These are phyloP conservation scores for Herpetospermum pedunculosum DNA, from an alignment of 306 rosid genomes.

Conservation along the genomic window DNA sequence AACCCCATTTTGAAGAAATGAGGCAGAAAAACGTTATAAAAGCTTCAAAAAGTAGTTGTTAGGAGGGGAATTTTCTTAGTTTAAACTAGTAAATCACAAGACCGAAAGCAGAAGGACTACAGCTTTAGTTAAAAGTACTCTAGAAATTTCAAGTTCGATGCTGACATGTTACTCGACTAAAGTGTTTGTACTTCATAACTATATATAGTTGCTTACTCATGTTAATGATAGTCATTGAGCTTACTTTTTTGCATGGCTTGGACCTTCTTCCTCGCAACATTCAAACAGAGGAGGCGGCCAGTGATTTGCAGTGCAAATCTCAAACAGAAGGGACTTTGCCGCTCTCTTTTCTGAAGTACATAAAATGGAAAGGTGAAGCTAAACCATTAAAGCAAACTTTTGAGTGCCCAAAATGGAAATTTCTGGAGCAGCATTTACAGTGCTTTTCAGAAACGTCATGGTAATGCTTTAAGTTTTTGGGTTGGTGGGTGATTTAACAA, in stretches of 20 bases:
- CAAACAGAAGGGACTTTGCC: conserved; percentile 34
- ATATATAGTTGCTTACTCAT: neutral
- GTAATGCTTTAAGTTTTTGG: too few species aligned
- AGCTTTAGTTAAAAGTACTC: neutral
- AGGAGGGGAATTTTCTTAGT: neutral
- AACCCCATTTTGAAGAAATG: neutral
- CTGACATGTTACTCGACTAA: neutral
- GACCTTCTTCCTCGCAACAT: conserved; percentile 64
- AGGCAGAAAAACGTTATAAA: neutral
- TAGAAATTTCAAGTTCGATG: neutral
- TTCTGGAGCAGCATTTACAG: neutral
- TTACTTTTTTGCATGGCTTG: conserved; percentile 44
- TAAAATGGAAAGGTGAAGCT: neutral
- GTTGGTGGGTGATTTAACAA: too few species aligned
- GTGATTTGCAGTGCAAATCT: conserved; percentile 42
- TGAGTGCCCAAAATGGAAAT: neutral
- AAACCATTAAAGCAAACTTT: neutral
- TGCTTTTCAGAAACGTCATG: neutral
- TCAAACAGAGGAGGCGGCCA: conserved; percentile 54
- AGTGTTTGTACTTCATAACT: neutral
- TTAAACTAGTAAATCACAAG: neutral
- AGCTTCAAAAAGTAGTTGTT: neutral
- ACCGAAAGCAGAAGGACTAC: neutral
- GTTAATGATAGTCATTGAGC: conserved; percentile 1
- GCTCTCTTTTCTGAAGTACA: conserved; percentile 24